These are phyloP conservation scores for Taxawa tesnikishii DNA, from an alignment of 2,329 filamentous ascomycete species.

Conservation along the genomic window DNA sequence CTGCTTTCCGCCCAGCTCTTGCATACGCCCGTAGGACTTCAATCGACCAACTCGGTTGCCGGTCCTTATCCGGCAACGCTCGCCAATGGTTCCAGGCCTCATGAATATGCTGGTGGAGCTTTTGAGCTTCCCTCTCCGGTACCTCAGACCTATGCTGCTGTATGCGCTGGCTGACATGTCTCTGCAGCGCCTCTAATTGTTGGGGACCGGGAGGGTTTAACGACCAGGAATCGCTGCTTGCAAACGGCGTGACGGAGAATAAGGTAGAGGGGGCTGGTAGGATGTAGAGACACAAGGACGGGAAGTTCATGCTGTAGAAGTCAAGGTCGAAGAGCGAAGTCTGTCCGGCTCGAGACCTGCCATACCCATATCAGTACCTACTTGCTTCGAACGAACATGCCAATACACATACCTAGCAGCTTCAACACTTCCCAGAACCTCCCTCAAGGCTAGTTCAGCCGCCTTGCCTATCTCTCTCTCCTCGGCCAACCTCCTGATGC, in stretches of 20 bases:
- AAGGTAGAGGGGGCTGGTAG: conserved; percentile 71
- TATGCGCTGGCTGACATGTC: conserved; percentile 17
- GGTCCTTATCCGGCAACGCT: conserved; percentile 39
- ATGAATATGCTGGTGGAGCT: conserved; percentile 63
- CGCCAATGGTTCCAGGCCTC: conserved; percentile 69
- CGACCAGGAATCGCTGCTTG: conserved; percentile 70
- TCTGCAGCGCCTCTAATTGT: conserved; percentile 56
- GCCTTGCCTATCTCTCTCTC: conserved; percentile 70
- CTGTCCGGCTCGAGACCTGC: conserved; percentile 23
- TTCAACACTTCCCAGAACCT: conserved; percentile 68
- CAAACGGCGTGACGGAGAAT: conserved; percentile 67
- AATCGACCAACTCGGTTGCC: conserved; percentile 32
- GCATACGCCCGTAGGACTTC: conserved; percentile 33
- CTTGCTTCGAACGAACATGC: conserved; percentile 1
- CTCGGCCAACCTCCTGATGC: conserved; percentile 28
- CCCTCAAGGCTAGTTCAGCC: conserved; percentile 71
- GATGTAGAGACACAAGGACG: conserved; percentile 69
- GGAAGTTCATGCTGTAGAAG: conserved; percentile 73
- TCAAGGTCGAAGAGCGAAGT: conserved; percentile 61
- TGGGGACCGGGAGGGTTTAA: conserved; percentile 60
- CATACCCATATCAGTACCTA: conserved; percentile 1
- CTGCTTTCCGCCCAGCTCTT: conserved; percentile 24
- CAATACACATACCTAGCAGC: conserved; percentile 56
- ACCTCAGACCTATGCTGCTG: conserved; percentile 18
- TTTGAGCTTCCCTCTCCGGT: conserved; percentile 43